A percentile compares a stretch with the other conserved stretches of the same genome.
Evolutionary conservation across 1,284 basidiomycete species (phyloP).

Genomic region (Ganoderma resinaceum): DNA sequence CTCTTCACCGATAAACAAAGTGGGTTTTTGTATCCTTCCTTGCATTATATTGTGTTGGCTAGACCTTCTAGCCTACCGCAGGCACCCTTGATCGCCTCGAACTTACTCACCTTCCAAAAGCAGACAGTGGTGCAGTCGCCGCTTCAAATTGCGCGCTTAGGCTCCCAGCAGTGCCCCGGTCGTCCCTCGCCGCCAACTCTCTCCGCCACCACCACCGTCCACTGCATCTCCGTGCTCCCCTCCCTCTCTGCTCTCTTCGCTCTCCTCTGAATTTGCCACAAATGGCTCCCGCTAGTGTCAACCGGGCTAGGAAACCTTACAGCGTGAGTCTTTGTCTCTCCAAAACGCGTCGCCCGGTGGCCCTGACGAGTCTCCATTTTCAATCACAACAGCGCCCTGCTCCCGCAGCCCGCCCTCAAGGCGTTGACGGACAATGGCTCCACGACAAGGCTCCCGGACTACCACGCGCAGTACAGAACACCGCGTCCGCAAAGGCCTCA

Average conservation of each 20-base stretch:
- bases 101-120: conserved; percentile 25
- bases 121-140: conserved; percentile 20
- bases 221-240: conserved; percentile 5
- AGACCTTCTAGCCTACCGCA: too few species aligned
- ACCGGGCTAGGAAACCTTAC: conserved; percentile 55
- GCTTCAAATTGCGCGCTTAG: conserved; percentile 19
- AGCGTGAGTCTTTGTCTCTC: conserved; percentile 45
- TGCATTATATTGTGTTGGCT: too few species aligned
- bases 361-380: conserved; percentile 19
- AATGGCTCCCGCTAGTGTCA: conserved; percentile 36
- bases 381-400: conserved; percentile 50
- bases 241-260: conserved; percentile 8
- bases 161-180: not conserved
- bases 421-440: conserved; percentile 68
- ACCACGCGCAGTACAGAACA: conserved; percentile 39
- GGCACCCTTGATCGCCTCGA: conserved; percentile 2
- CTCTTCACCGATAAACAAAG: too few species aligned
- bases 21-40: too few species aligned
- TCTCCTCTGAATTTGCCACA: conserved; percentile 1
- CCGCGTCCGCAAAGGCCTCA: conserved; percentile 35
- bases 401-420: conserved; percentile 47
- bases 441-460: conserved; percentile 68
- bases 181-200: conserved; percentile 10
- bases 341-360: not conserved
- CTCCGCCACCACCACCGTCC: conserved; percentile 22